Percentiles rank a stretch among this genome's conserved stretches.
These are phyloP conservation scores for Calonectria ilicicola DNA, from an alignment of 2,329 filamentous ascomycete genomes.

Conservation along the genomic window DNA sequence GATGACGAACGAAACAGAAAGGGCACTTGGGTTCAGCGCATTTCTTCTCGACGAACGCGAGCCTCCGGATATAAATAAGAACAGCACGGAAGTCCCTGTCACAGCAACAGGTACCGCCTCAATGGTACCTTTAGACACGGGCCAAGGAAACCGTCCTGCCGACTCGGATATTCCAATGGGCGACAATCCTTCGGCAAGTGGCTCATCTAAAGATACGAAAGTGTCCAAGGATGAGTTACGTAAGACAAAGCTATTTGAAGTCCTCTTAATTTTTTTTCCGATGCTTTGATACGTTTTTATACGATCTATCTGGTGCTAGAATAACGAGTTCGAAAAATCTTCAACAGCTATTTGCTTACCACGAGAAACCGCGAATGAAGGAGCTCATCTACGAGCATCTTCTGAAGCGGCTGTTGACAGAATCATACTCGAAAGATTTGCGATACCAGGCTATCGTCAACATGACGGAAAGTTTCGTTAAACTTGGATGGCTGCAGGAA, in stretches of 20 bases:
- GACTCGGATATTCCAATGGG: neutral
- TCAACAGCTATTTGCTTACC: neutral
- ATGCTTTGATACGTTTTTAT: neutral
- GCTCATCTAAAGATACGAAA: neutral
- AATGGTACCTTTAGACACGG: neutral
- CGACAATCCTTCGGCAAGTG: neutral
- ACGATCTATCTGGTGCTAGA: neutral
- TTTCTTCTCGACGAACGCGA: neutral
- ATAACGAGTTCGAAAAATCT: neutral
- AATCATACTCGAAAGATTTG: accelerated
- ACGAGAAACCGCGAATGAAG: neutral
- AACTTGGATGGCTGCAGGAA: neutral
- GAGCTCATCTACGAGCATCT: neutral
- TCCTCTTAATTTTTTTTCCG: neutral
- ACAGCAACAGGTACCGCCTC: no score
- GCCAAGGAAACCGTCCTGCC: neutral
- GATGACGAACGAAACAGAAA: neutral
- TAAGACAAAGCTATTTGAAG: neutral
- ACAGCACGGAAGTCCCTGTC: neutral
- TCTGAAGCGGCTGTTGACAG: accelerated
- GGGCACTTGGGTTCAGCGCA: neutral
- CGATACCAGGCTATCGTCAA: neutral
- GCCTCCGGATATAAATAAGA: neutral
- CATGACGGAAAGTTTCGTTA: neutral
- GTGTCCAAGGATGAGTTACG: neutral